These are phyloP conservation scores for Solanum arcanum DNA, from an alignment of 257 asterid species.

Conservation along the genomic window DNA sequence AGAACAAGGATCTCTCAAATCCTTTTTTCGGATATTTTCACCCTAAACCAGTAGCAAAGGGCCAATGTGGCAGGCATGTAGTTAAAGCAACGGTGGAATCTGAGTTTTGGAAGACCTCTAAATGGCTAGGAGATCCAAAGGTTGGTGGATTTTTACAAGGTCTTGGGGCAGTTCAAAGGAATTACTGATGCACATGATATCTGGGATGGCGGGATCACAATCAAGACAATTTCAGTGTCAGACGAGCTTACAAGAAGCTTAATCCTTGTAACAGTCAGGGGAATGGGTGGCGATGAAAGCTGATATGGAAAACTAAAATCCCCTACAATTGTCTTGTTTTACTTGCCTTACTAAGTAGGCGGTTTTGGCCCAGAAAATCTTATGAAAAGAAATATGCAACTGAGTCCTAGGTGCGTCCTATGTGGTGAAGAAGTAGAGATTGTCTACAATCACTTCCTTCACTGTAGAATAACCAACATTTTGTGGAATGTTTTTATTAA, in stretches of 20 bases:
- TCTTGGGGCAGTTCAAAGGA: neutral
- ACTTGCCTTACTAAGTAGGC: neutral
- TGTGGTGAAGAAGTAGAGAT: neutral
- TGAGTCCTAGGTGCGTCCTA: neutral
- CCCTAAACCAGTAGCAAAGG: neutral
- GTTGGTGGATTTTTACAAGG: neutral
- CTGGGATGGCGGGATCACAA: neutral
- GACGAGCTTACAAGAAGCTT: neutral
- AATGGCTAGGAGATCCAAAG: neutral
- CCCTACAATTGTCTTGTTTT: neutral
- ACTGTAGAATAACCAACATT: neutral
- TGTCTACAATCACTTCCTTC: neutral
- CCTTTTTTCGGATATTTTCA: neutral
- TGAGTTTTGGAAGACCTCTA: neutral
- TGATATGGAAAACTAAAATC: too few relatives aligned
- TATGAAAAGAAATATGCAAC: neutral
- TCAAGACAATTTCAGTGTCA: neutral
- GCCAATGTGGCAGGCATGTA: neutral
- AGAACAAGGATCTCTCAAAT: neutral
- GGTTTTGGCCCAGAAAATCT: neutral
- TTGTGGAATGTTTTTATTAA: neutral
- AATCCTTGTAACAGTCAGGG: neutral
- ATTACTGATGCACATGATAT: neutral
- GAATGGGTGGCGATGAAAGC: neutral
- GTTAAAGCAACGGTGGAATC: neutral